Evolutionary conservation across 352 stramenopile genomes (phyloP), one percentile per base, ranked within the genome.

Genomic region (Pythium grandisporangium): DNA sequence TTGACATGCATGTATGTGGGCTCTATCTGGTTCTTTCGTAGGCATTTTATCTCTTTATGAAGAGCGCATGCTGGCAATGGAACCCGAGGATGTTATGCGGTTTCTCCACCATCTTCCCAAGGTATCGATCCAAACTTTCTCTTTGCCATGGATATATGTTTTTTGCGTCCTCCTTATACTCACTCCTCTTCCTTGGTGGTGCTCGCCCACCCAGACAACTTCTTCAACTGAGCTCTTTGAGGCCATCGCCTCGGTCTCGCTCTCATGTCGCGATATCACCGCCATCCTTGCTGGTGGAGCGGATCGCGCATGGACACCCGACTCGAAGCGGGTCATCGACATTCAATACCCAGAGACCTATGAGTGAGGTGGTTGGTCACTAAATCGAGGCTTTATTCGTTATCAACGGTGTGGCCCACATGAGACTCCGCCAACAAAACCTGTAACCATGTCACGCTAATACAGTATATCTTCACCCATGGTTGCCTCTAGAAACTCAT

Each of bases 321-420:
- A 91, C 37, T 67, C 70, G n/a, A 43, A 37, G 25, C 72, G 73
- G 5, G 27, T 64, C 21, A 64, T 89, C 42, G 42, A 64, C 48
- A 62, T 91, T 39, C 82, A 84, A 45, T 90, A 65, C 39, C 80
- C 80, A 12, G 75, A 91, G 19, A 65, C 72, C 1, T 93, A 93
- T 45, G 76, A 93, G 22, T 74, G 35, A 45, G n/a, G n/a, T n/a
- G n/a, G n/a, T n/a, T n/a, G n/a, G n/a, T n/a, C n/a, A n/a, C n/a
- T n/a, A n/a, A n/a, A n/a, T n/a, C n/a, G n/a, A n/a, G n/a, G n/a
- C n/a, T n/a, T n/a, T n/a, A n/a, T n/a, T n/a, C n/a, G n/a, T n/a
- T 56, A 24, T 33, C 5, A 17, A 10, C 50, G 37, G 42, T 53
- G 34, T 50, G 36, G 44, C 36, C 14, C n/a, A n/a, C n/a, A n/a